Evolutionary conservation across 345 rosid genomes (phyloP).

Genomic region (Pelargonium nanum): DNA sequence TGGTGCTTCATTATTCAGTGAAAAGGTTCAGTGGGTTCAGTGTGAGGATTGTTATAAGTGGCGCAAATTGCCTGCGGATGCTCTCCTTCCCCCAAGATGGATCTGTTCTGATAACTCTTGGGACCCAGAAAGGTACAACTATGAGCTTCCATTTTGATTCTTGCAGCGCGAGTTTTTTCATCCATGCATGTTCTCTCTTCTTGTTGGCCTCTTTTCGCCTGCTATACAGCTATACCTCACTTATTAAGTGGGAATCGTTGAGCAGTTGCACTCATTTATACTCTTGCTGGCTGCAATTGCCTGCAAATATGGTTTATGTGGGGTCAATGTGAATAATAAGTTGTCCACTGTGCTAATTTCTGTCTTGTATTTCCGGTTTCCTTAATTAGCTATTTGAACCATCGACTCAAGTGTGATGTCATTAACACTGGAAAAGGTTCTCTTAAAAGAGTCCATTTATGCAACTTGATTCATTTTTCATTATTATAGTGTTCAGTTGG

Average conservation of each 20-base stretch:
- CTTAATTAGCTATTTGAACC: too few relatives aligned
- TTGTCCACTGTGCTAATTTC: too few relatives aligned
- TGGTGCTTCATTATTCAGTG: constrained; percentile 26
- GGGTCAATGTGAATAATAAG: too few relatives aligned
- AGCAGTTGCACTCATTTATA: background rate
- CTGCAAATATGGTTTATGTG: background rate
- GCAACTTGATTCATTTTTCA: background rate
- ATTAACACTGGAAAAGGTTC: background rate
- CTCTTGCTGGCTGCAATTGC: too few relatives aligned
- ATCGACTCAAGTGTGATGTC: background rate
- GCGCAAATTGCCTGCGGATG: constrained; percentile 55
- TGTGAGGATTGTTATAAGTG: constrained; percentile 69
- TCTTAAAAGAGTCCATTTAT: background rate
- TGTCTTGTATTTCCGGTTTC: too few relatives aligned
- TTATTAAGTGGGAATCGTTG: background rate
- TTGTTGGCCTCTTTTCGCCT: background rate
- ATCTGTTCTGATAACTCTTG: constrained; percentile 49
- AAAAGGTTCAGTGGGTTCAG: constrained; percentile 60
- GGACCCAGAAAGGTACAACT: constrained; percentile 57
- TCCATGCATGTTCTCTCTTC: constrained; percentile 1
- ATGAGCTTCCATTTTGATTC: background rate
- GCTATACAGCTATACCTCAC: background rate
- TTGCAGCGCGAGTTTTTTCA: background rate
- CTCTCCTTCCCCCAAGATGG: constrained; percentile 64
- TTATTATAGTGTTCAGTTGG: background rate